These are phyloP conservation scores for Bretziella fagacearum DNA, from an alignment of 2,329 filamentous ascomycete genomes.

Conservation along the genomic window DNA sequence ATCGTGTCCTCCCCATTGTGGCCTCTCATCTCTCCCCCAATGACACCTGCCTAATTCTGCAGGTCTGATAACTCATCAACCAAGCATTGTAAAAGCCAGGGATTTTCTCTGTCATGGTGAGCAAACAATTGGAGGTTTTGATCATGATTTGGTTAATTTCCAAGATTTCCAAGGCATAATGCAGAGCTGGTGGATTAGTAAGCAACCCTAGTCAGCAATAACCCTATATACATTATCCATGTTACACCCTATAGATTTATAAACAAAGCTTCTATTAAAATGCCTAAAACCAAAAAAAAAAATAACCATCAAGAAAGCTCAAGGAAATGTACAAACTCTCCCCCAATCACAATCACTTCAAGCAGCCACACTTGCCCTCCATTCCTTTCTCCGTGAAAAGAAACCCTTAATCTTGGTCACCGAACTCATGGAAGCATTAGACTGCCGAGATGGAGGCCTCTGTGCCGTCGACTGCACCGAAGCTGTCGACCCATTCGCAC, in stretches of 20 bases:
- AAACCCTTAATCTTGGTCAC: background rate
- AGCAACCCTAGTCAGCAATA: too few species aligned
- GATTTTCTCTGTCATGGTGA: background rate
- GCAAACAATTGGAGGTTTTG: background rate
- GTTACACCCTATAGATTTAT: too few species aligned
- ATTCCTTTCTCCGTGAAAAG: constrained; percentile 2
- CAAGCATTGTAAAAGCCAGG: background rate
- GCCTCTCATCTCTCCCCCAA: background rate
- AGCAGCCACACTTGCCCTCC: background rate
- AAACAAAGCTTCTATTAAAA: too few species aligned
- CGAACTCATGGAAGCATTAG: background rate
- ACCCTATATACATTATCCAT: too few species aligned
- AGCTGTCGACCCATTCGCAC: background rate
- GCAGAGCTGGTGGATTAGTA: too few species aligned
- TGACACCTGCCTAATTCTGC: constrained; percentile 6
- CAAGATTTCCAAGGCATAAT: too few species aligned
- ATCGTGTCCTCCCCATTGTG: background rate
- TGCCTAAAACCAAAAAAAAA: background rate
- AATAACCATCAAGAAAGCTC: background rate
- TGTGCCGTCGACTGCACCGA: background rate
- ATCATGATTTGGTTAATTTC: too few species aligned
- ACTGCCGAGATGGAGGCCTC: constrained; percentile 3
- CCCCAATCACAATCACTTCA: background rate
- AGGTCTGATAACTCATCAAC: background rate
- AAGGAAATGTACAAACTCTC: background rate